Base-by-base conservation (phyloP, 2,329 filamentous ascomycete species). In the Huntiella abstrusa region DNA sequence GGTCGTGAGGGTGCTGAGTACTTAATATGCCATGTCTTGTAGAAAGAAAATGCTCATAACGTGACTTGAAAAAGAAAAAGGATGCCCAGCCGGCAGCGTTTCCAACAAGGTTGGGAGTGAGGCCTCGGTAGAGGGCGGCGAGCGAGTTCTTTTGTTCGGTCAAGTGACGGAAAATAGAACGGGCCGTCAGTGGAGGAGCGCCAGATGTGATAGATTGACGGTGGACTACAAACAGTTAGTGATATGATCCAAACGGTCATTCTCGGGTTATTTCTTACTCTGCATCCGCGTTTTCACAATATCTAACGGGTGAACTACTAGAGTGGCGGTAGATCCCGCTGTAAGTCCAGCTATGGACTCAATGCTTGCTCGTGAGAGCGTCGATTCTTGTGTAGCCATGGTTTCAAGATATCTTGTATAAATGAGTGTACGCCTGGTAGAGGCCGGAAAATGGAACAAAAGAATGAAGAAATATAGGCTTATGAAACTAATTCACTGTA, bases 261-360 rank as follows among this genome's bases (percentile, higher is more conserved):
- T 28, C 22, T 28, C 22, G 22, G 22, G 22, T 28, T 28, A 6
- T 16, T 35, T 58, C 65, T 49, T 65, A 86, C 83, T 78, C 66
- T 98, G 91, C 59, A 98, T 77, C 52, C 91, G 81, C 51, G 88
- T 96, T 70, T 98, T 98, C 59, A 96, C 78, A 52, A 98, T 78
- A 64, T 98, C 91, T 50, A 98, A 75, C 32, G 91, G 91, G 59
- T 96, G 88, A 45, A 91, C 81, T 48, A 77, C 79, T 42, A 96
- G 70, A 17, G 91, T 96, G 45, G 87, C 82, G 54, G 86, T 72
- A 48, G 85, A 72, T 51, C 91, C 91, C 50, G 91, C 91, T 53
- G 80, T 82, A 62, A 98, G 80, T 55, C 91, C 91, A 51, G 91
- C 85, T 60, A 87, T 69, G 57, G 81, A 80, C 71, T 96, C 91